These are phyloP conservation scores for Sporisorium scitamineum DNA, from an alignment of 1,284 basidiomycete species.

Conservation along the genomic window DNA sequence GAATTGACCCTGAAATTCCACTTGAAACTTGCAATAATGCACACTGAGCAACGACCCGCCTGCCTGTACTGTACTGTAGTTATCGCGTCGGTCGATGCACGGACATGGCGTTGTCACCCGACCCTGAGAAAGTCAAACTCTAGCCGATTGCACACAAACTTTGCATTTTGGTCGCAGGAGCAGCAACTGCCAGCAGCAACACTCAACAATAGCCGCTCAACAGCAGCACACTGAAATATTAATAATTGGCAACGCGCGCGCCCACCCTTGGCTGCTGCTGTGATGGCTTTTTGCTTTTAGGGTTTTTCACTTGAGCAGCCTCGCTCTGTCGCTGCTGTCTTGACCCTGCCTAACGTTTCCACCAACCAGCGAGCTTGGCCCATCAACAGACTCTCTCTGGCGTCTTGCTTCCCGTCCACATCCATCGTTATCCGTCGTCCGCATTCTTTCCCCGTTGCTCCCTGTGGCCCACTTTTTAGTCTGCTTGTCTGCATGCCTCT, in stretches of 20 bases:
- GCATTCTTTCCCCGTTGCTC: constrained; percentile 27
- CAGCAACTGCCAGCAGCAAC: neutral
- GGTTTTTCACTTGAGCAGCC: neutral
- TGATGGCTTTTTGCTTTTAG: neutral
- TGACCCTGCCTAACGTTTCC: neutral
- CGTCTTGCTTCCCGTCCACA: constrained; percentile 20
- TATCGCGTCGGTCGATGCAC: neutral
- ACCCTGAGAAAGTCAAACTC: neutral
- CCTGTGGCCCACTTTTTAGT: neutral
- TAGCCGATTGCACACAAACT: neutral
- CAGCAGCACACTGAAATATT: neutral
- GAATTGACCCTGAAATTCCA: neutral
- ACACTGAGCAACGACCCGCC: neutral
- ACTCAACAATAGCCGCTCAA: neutral
- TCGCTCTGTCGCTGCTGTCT: neutral
- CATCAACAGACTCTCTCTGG: neutral
- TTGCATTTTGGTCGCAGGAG: neutral
- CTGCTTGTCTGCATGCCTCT: neutral
- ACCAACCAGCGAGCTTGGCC: neutral
- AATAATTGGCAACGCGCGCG: constrained; percentile 1
- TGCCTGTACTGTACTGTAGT: neutral
- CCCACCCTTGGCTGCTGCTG: neutral
- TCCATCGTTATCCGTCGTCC: constrained; percentile 52
- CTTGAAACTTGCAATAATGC: neutral
- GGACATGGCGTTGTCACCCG: neutral